Base-by-base conservation (phyloP, 1,139 yeast genomes). In the Suhomyces anneliseae region DNA sequence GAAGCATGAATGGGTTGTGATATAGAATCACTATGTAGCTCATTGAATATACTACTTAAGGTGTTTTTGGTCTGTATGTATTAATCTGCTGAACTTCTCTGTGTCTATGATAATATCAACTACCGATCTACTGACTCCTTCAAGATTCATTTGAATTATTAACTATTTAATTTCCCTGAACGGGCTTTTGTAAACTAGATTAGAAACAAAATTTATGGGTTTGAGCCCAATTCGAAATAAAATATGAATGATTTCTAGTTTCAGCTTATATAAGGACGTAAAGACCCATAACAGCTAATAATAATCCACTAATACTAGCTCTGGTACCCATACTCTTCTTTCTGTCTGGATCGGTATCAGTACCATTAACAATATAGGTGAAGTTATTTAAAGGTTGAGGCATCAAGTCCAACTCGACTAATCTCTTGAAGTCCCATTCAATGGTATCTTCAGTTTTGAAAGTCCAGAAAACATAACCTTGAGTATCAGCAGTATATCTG, bases 391-490 rank as follows among this genome's bases (percentile, higher is more conserved):
- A 73, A 3, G 90, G 90, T 49, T 74, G 80, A 0, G 90, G 90
- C 65, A 85, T 79, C 46, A 85, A 62, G 4, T 68, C 75, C 34
- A 74, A 62, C 15, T 70, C 64, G 9, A 78, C 75, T 52, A 85
- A 70, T 51, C 76, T 66, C 54, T 69, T 59, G 62, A 81, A 81
- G 59, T 82, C 87, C 88, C 88, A 83, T 62, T 82, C 87, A 34
- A 79, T 70, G 7, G 82, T 71, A 44, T 66, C 67, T 58, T 83
- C 88, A 3, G 87, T 82, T 63, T 83, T 83, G 74, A 79, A 83
- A 60, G 83, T 80, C 89, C 88, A 83, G 58, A 83, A 83, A 33
- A 81, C 79, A 86, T 86, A 83, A 2, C 88, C 88, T 6, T 68
- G 68, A 34, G 72, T 64, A 44, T 65, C 53, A 27, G 55, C 42